A percentile compares a stretch with the other conserved stretches of the same genome.
These are phyloP conservation scores for Ascochyta koolunga DNA, from an alignment of 2,329 filamentous ascomycete genomes.

Conservation along the genomic window DNA sequence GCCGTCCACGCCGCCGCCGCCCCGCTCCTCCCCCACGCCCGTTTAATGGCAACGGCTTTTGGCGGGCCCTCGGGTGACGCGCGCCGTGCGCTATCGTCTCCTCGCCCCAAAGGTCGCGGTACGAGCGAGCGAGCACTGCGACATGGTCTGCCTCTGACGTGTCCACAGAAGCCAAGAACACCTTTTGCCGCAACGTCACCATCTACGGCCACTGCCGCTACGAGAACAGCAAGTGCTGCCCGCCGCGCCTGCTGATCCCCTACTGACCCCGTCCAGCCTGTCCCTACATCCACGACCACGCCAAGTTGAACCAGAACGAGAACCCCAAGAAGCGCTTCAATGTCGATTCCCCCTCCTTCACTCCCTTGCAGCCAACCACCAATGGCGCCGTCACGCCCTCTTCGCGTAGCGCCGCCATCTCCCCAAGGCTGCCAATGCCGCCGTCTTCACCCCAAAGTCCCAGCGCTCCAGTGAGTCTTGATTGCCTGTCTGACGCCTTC, in stretches of 20 bases:
- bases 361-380: slow-evolving; percentile 64
- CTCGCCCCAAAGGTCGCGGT: slow-evolving; percentile 53
- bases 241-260: slow-evolving; percentile 9
- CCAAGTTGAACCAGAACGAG: slow-evolving; percentile 64
- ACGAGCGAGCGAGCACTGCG: slow-evolving; percentile 24
- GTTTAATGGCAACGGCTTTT: slow-evolving; percentile 48
- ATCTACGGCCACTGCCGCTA: slow-evolving; percentile 94
- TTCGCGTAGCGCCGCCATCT: slow-evolving; percentile 76
- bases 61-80: slow-evolving; percentile 47
- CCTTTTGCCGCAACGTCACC: slow-evolving; percentile 86
- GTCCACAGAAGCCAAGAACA: slow-evolving; percentile 74
- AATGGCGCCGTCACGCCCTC: slow-evolving; percentile 54
- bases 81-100: slow-evolving; percentile 51
- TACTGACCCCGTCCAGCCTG: slow-evolving; percentile 56
- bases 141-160: slow-evolving; percentile 27
- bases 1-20: neutral
- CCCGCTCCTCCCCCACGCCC: neutral
- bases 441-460: slow-evolving; percentile 78
- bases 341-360: slow-evolving; percentile 96
- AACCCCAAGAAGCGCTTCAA: slow-evolving; percentile 78
- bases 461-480: slow-evolving; percentile 48
- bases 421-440: slow-evolving; percentile 87
- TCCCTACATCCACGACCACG: slow-evolving; percentile 84
- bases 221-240: slow-evolving; percentile 69
- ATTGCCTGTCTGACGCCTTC: neutral